Evolutionary conservation across 257 asterid species (phyloP), one percentile per base, ranked within the genome.

Genomic region (Apocynum venetum): DNA sequence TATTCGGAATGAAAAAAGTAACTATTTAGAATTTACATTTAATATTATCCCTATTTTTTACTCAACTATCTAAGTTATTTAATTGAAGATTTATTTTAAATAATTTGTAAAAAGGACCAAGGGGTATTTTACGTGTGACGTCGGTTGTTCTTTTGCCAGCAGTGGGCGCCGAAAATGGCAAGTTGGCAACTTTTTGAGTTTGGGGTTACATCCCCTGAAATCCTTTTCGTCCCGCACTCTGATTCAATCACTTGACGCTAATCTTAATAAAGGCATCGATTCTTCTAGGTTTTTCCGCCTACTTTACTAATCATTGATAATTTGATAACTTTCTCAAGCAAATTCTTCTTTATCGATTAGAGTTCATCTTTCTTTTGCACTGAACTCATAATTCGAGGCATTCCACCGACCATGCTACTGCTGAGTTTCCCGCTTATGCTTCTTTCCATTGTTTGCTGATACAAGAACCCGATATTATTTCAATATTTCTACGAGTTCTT

Each of bases 261-360:
- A 59, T 71, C 75, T 71, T 31, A 46, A 8, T 19, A 14, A 71
- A 71, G 57, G 59, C 46, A 43, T 9, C 6, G 56, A 70, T 71
- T 47, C 55, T 47, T 36, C 3, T 65, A 15, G 1, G 0, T 65
- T 36, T 10, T 31, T 60, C 67, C 11, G 15, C 69, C 44, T 70
- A 11, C 56, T 70, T 70, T 25, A 19, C 40, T n/a, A 31, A 71
- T 48, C 11, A 0, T 66, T 20, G 56, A 51, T 51, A 14, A 51
- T 51, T 13, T 19, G 6, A 2, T 44, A 15, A 44, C 73, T 31
- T 49, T 52, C 9, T 41, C 43, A 7, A 12, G 20, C 61, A 49
- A 51, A 49, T 6, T 72, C 35, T 7, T 72, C 64, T 72, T 52
- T 35, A 43, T 72, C 51, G 64, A 52, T 15, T 72, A 72, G 76